Conservation (phyloP, 441 rosid species). For the Metrosideros polymorpha region DNA sequence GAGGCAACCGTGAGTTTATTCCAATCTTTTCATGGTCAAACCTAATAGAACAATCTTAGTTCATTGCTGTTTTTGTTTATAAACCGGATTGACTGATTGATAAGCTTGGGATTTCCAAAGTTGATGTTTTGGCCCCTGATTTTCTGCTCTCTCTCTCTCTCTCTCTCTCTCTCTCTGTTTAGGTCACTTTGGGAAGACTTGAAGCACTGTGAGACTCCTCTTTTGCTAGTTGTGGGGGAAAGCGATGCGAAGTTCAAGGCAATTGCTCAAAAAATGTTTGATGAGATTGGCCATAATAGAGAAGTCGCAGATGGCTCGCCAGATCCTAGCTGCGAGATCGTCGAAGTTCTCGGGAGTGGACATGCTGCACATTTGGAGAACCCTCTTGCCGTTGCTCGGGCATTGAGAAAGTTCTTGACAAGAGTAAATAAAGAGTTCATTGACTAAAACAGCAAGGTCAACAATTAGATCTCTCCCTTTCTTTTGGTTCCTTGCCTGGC, state of each 20-base stretch:
- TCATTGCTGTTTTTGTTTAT: not conserved
- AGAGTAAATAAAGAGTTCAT: constrained; percentile 9
- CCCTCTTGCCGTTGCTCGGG: constrained; percentile 46
- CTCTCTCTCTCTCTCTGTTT: not conserved
- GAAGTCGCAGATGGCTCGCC: not conserved
- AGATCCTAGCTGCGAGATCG: constrained; percentile 20
- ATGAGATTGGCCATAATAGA: constrained; percentile 17
- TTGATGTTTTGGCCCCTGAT: not conserved
- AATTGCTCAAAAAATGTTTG: constrained; percentile 42
- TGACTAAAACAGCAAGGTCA: not conserved
- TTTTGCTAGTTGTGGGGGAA: constrained; percentile 58
- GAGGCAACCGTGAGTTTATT: constrained; percentile 67
- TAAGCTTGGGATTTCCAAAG: not conserved
- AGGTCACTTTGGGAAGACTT: constrained; percentile 90
- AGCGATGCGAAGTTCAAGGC: constrained; percentile 61
- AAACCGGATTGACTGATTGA: not conserved
- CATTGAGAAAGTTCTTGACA: constrained; percentile 48
- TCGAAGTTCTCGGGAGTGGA: constrained; percentile 55
- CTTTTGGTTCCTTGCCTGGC: not conserved
- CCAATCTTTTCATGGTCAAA: not conserved
- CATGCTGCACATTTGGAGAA: constrained; percentile 87
- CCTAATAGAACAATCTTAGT: not conserved
- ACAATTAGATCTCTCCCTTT: not conserved
- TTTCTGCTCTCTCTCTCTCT: not conserved
- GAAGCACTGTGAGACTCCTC: constrained; percentile 44